Base-by-base conservation (phyloP, 495 filamentous ascomycete genomes). In the Xylaria curta region DNA sequence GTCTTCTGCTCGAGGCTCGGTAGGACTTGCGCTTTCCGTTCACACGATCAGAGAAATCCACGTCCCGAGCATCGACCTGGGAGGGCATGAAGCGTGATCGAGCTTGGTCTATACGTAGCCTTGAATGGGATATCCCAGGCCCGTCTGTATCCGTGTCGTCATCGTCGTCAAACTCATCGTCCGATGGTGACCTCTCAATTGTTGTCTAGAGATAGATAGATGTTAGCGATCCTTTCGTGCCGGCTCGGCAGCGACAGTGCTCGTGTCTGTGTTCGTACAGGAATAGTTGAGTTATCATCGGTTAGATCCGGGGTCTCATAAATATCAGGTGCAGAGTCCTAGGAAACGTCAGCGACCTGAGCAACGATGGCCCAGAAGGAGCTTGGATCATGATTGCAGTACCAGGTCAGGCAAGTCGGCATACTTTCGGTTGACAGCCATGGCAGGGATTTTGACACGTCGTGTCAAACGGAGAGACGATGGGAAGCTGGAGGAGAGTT, bases 281-380 rank as follows among this genome's bases (percentile, higher is more conserved):
- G 93, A 69, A 93, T 79, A 47, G 94, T 98, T 36, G 94, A 97
- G 64, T 87, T 91, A 78, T 96, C 95, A 76, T 97, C 93, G 31
- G 89, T 93, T 74, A 97, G 84, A 70, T 96, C 94, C 76, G 95
- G 95, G 59, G 95, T 97, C 83, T 97, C 95, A 83, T 98, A 98
- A 76, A 97, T 92, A 78, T 97, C 95, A 80, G 94, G 95, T 31
- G 94, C 93, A 31, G 89, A 90, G 78, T 98, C 95, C 94, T 96
- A 71, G 24, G 4, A 44, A 61, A 51, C 21, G 40, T 71, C 44
- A 60, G 56, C 26, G 4, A 46, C 36, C 31, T 47, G 47, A 73
- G 47, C 59, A 66, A 9, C 36, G 60, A 62, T 21, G 21, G 44
- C 54, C 31, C 31, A 28, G 54, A 51, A 36, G 19, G 21, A 60